Evolutionary conservation across 768 basidiomycete genomes (phyloP), one percentile per base, ranked within the genome.

Genomic region (Filobasidium floriforme): DNA sequence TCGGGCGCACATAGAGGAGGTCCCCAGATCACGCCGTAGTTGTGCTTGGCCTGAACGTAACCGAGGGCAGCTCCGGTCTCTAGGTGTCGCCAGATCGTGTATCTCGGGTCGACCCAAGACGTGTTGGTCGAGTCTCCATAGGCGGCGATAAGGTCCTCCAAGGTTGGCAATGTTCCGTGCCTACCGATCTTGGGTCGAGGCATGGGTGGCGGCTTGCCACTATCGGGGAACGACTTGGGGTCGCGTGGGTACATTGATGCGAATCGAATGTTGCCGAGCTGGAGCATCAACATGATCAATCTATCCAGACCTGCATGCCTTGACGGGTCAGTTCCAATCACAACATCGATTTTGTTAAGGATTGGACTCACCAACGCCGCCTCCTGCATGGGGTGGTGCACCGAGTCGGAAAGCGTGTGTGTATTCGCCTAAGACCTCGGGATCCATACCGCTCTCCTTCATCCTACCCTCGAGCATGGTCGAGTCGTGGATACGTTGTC

Each of bases 351-450:
- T n/a, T n/a, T n/a, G n/a, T n/a, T n/a, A n/a, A n/a, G n/a, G n/a
- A n/a, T n/a, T n/a, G n/a, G n/a, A n/a, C n/a, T n/a, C n/a, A n/a
- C n/a, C 93, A 70, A 97, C 89, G 65, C 92, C 92, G 62, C 91
- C 93, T 68, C 92, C 93, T 60, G 92, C 93, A 77, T 98, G 93
- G n/a, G 93, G 92, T 1, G 91, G 84, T 73, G 90, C 92, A 18
- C 92, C 93, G 78, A 92, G 84, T 68, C 87, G 85, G 86, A 98
- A 97, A 12, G 86, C 92, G 73, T 93, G 89, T 44, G 96, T 78
- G 77, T 98, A 98, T 67, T 84, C 84, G 78, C 88, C 87, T 91
- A 97, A 93, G 41, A 85, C 86, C 24, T 85, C 87, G 14, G 91
- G 91, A 75, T 93, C 88, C 68, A 97, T 86, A 18, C 89, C 90